A percentile compares a stretch with the other conserved stretches of the same genome.
Evolutionary conservation across 805 yeast genomes (phyloP).

Genomic region (Myxozyma melibiosi): DNA sequence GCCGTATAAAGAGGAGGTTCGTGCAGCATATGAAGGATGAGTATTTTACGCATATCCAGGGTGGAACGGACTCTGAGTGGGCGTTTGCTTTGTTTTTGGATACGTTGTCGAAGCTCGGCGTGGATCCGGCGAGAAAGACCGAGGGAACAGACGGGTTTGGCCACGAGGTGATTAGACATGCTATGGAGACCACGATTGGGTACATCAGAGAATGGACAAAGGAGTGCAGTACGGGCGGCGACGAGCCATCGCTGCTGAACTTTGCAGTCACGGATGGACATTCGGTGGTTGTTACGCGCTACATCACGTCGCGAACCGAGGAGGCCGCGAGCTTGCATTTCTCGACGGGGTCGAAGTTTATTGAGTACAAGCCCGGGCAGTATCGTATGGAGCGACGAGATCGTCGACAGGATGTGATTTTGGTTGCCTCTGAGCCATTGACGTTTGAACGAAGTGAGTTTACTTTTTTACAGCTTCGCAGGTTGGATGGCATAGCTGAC

Average conservation of each 20-base stretch:
- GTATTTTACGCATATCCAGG: constrained; percentile 80
- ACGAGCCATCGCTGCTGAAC: constrained; percentile 83
- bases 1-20: constrained; percentile 59
- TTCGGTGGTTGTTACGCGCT: constrained; percentile 81
- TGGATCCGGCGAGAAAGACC: constrained; percentile 56
- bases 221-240: constrained; percentile 48
- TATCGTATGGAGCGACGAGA: constrained; percentile 93
- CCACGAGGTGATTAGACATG: constrained; percentile 58
- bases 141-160: constrained; percentile 51
- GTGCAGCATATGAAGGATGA: constrained; percentile 75
- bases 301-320: constrained; percentile 83
- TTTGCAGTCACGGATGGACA: constrained; percentile 95
- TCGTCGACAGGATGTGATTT: constrained; percentile 89
- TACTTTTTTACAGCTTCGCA: background rate
- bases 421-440: constrained; percentile 95
- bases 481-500: background rate
- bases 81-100: constrained; percentile 87
- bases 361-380: constrained; percentile 87
- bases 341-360: constrained; percentile 88
- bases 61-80: constrained; percentile 95
- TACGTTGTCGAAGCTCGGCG: constrained; percentile 72
- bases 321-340: constrained; percentile 97
- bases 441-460: constrained; percentile 79
- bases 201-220: constrained; percentile 78
- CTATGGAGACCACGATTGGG: constrained; percentile 72